Percentiles rank a stretch among this genome's conserved stretches.
These are phyloP conservation scores for Entomortierella parvispora DNA, from an alignment of 192 early-diverging fungal genomes.

Conservation along the genomic window DNA sequence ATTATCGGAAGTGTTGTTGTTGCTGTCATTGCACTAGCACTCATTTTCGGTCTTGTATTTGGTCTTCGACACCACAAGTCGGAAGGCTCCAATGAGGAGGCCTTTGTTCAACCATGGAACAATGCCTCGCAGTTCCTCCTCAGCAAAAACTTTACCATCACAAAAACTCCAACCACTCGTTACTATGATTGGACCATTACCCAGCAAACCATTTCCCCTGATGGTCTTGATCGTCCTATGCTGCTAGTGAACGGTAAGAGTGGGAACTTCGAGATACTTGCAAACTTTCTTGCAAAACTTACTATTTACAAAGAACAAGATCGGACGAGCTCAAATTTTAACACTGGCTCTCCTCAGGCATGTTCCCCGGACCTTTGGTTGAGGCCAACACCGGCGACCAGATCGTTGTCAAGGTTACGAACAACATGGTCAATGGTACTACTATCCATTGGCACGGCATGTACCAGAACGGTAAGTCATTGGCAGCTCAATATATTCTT, in stretches of 20 bases:
- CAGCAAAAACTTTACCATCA: constrained; percentile 38
- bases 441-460: constrained; percentile 66
- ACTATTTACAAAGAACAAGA: too few species aligned
- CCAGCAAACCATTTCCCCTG: constrained; percentile 55
- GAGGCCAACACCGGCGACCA: constrained; percentile 58
- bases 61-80: neutral
- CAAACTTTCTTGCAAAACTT: too few species aligned
- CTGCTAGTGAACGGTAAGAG: constrained; percentile 67
- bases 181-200: constrained; percentile 37
- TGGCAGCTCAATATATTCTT: neutral
- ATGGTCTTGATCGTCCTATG: constrained; percentile 70
- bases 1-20: neutral
- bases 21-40: constrained; percentile 10
- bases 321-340: too few species aligned
- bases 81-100: too few species aligned
- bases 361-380: constrained; percentile 59
- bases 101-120: constrained; percentile 28
- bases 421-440: constrained; percentile 46
- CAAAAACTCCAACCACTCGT: constrained; percentile 11
- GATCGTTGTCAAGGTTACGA: constrained; percentile 57
- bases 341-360: too few species aligned
- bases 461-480: constrained; percentile 54
- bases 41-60: constrained; percentile 22
- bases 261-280: too few species aligned
- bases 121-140: constrained; percentile 28